These are phyloP conservation scores for Raffaelea albimanens DNA, from an alignment of 2,329 filamentous ascomycete species.

Conservation along the genomic window DNA sequence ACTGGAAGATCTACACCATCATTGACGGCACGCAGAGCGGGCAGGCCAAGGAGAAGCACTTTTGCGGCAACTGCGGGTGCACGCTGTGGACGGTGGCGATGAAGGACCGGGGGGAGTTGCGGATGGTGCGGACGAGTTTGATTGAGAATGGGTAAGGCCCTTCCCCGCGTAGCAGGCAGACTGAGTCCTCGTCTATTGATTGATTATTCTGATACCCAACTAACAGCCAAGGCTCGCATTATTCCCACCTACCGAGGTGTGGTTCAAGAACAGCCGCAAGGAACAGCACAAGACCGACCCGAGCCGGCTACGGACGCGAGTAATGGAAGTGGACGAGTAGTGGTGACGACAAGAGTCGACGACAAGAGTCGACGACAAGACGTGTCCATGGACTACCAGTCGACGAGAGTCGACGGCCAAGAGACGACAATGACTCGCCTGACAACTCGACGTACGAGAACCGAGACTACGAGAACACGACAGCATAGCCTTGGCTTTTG, in stretches of 20 bases:
- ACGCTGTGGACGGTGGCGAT: constrained; percentile 14
- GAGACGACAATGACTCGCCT: too few species aligned
- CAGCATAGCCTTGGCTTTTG: not conserved
- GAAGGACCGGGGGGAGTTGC: constrained; percentile 10
- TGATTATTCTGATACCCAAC: not conserved
- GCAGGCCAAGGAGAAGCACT: constrained; percentile 14
- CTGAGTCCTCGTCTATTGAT: not conserved
- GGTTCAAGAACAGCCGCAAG: constrained; percentile 5
- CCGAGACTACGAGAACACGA: too few species aligned
- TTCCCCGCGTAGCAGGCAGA: not conserved
- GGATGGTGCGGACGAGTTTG: constrained; percentile 13
- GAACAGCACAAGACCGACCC: not conserved
- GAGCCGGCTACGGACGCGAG: not conserved
- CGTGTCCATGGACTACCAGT: too few species aligned
- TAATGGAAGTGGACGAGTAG: not conserved
- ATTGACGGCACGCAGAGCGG: constrained; percentile 12
- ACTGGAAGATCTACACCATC: constrained; percentile 13
- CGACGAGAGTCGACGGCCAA: too few species aligned
- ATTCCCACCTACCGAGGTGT: constrained; percentile 11
- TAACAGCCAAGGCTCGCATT: constrained; percentile 3
- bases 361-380: too few species aligned
- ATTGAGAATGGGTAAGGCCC: constrained; percentile 11
- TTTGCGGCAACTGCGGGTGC: constrained; percentile 15
- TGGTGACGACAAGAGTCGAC: too few species aligned
- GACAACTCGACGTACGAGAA: too few species aligned